Conservation (phyloP, 306 rosid genomes). For the Cyclanthera cordifolia region DNA sequence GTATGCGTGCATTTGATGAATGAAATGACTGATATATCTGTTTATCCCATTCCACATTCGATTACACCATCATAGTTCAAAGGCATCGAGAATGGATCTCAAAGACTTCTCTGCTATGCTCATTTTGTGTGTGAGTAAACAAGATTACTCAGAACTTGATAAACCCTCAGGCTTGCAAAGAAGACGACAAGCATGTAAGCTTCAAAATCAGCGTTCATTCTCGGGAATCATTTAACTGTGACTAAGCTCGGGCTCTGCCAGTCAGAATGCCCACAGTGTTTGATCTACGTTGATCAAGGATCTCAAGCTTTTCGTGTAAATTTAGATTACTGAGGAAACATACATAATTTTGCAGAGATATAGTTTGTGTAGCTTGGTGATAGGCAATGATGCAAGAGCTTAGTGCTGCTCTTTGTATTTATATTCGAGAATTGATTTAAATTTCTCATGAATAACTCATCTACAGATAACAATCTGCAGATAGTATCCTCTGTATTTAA, state of each 20-base stretch:
- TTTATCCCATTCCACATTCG: conserved; percentile 33
- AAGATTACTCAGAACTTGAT: no score
- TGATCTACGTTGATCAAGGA: conserved; percentile 24
- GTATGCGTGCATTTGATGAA: conserved; percentile 68
- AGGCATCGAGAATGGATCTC: conserved; percentile 23
- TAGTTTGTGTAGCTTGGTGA: conserved; percentile 56
- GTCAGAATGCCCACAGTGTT: neutral
- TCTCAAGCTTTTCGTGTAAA: conserved; percentile 34
- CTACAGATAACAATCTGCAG: conserved; percentile 43
- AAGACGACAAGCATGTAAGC: neutral
- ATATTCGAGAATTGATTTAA: conserved; percentile 37
- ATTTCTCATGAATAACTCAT: conserved; percentile 55
- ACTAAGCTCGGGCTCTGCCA: neutral
- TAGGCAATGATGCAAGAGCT: conserved; percentile 60
- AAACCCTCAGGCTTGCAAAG: neutral
- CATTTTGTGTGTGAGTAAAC: neutral
- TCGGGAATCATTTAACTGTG: conserved; percentile 9
- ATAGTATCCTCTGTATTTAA: conserved; percentile 21
- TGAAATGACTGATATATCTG: conserved; percentile 30
- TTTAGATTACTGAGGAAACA: conserved; percentile 42
- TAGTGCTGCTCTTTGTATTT: conserved; percentile 16
- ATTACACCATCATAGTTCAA: conserved; percentile 38
- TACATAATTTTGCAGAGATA: conserved; percentile 59
- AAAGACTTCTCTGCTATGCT: conserved; percentile 4
- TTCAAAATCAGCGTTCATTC: neutral